Evolutionary conservation across 768 basidiomycete species (phyloP), one percentile per base, ranked within the genome.

Genomic region (Kwoniella newhampshirensis): DNA sequence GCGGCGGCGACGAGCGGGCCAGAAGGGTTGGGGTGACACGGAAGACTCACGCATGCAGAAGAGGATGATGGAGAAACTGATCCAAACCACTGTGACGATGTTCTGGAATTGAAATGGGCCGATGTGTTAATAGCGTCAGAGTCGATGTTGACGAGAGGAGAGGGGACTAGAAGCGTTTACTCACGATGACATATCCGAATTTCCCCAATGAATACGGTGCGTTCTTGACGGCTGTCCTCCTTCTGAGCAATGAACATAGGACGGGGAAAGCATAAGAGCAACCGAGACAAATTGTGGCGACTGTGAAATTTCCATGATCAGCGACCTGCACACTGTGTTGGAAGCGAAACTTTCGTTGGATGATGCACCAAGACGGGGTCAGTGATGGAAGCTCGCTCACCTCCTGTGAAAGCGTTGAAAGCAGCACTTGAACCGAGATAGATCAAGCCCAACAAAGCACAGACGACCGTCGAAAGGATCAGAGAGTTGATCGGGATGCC

Each of bases 191-290:
- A 46, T 57, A 70, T 0, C 71, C 71, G 37, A 63, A 62, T 35
- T 62, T 67, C 4, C 68, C 71, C 0, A 73, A 64, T 13, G 68
- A 70, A 51, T 80, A 86, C 2, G 82, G 82, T 3, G 86, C 83
- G 46, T 80, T 81, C 2, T 54, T 57, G 54, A 85, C 77, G 32
- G 79, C 77, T 45, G 63, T 73, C 5, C 85, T 78, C 0, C 80
- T 78, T 30, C 81, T 65, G 1, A 74, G 65, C 4, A 86, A 73
- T 9, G 80, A 81, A 42, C 85, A 81, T 1, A 81, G 80, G 7
- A 87, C 79, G 1, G 85, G 85, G 78, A 86, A 81, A 1, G 82
- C 81, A 59, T 85, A 85, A 45, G 83, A 83, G n/a, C 83, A 81
- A 2, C 83, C 83, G 11, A 86, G 77, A 65, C 84, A 86, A 56